Conservation (phyloP, 768 basidiomycete species). For the Hericium coralloides region DNA sequence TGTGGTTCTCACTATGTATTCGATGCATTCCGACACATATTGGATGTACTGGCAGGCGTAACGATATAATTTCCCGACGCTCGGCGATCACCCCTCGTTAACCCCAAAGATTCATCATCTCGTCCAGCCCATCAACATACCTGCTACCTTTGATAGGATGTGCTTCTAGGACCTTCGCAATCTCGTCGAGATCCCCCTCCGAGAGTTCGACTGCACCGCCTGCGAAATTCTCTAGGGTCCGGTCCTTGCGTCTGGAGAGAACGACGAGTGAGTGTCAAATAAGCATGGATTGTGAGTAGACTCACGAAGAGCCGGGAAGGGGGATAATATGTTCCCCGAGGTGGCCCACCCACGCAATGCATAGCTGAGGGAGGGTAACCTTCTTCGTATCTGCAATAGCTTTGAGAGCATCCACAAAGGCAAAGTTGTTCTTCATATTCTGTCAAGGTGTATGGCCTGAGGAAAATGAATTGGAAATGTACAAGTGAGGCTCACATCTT, state of each 20-base stretch:
- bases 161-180: slow-evolving; percentile 28
- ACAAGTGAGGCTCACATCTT: slow-evolving; percentile 16
- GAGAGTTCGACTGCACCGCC: slow-evolving; percentile 27
- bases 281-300: neutral
- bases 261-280: neutral
- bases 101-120: too few relatives aligned
- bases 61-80: too few relatives aligned
- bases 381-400: slow-evolving; percentile 31
- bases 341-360: slow-evolving; percentile 27
- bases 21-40: too few relatives aligned
- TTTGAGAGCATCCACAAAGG: slow-evolving; percentile 30
- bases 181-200: slow-evolving; percentile 26
- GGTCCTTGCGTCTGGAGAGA: slow-evolving; percentile 23
- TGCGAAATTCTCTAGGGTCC: slow-evolving; percentile 31
- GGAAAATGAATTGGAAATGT: neutral
- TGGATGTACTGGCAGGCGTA: too few relatives aligned
- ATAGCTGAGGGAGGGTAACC: slow-evolving; percentile 28
- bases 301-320: slow-evolving; percentile 34
- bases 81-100: too few relatives aligned
- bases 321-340: slow-evolving; percentile 32
- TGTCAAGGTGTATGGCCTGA: slow-evolving; percentile 13
- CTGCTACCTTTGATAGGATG: slow-evolving; percentile 30
- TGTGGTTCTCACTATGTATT: too few relatives aligned
- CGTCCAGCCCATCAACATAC: too few relatives aligned
- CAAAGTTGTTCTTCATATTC: slow-evolving; percentile 31